Evolutionary conservation across 2,329 filamentous ascomycete genomes (phyloP).

Genomic region (Lasiodiplodia sp.): DNA sequence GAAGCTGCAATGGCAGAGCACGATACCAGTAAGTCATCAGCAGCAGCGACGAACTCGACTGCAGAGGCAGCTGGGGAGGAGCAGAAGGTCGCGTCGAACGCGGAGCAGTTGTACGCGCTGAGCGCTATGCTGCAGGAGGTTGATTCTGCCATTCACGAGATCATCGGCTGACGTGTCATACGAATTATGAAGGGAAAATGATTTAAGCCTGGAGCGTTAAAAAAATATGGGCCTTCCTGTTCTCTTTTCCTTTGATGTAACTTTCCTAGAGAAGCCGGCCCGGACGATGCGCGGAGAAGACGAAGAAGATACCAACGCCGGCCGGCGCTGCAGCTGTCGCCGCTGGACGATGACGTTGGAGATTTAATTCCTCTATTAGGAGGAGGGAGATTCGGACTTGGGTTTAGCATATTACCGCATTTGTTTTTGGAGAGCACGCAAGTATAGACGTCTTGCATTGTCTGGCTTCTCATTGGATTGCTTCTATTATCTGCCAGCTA

Average conservation of each 20-base stretch:
- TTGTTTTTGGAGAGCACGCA: not conserved
- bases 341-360: too few species aligned
- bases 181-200: not conserved
- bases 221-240: not conserved
- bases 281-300: too few species aligned
- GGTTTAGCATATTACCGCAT: not conserved
- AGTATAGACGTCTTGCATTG: not conserved
- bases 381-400: too few species aligned
- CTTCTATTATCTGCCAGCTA: not conserved
- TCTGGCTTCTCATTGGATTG: not conserved
- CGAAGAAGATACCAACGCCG: too few species aligned
- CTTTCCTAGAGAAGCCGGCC: not conserved
- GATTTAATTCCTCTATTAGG: too few species aligned
- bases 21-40: not conserved
- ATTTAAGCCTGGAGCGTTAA: not conserved
- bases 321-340: too few species aligned
- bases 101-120: conserved; percentile 7
- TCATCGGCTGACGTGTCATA: conserved; percentile 4
- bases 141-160: conserved; percentile 14
- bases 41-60: not conserved
- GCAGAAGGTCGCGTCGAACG: not conserved
- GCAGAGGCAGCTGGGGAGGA: not conserved
- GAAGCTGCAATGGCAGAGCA: too few species aligned
- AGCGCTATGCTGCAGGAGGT: conserved; percentile 9
- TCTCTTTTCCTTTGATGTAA: not conserved